A percentile compares a stretch with the other conserved stretches of the same genome.
Evolutionary conservation across 371 early-diverging fungal species (phyloP).

Genomic region (Mortierella sp.): DNA sequence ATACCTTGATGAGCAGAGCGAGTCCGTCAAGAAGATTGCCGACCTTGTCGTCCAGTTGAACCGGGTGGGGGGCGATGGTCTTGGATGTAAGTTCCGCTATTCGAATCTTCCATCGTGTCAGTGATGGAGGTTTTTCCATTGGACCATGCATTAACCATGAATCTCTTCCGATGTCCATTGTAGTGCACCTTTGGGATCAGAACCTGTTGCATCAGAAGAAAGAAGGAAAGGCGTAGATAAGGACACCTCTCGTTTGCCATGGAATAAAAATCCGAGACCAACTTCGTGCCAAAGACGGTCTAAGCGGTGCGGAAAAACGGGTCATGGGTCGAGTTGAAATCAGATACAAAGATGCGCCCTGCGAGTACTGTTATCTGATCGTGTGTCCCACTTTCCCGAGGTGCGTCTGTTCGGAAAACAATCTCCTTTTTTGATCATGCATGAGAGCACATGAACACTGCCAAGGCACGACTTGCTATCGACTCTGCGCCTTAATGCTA

Average conservation of each 20-base stretch:
- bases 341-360: too few relatives aligned
- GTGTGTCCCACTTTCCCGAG: too few relatives aligned
- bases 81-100: constrained; percentile 55
- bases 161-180: too few relatives aligned
- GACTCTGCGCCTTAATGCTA: neutral
- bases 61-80: constrained; percentile 66
- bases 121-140: constrained; percentile 4
- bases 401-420: constrained; percentile 29
- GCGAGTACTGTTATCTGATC: too few relatives aligned
- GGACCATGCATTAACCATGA: neutral
- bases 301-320: too few relatives aligned
- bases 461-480: neutral
- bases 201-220: too few relatives aligned
- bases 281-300: too few relatives aligned
- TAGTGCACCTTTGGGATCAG: constrained; percentile 75
- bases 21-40: constrained; percentile 72
- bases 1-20: constrained; percentile 74
- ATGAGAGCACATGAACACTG: neutral
- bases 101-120: neutral
- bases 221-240: too few relatives aligned
- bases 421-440: constrained; percentile 38
- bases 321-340: too few relatives aligned
- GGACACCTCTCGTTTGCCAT: too few relatives aligned
- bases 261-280: too few relatives aligned
- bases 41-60: constrained; percentile 75